Conservation (phyloP, 345 rosid genomes). For the Eucalyptus albens region DNA sequence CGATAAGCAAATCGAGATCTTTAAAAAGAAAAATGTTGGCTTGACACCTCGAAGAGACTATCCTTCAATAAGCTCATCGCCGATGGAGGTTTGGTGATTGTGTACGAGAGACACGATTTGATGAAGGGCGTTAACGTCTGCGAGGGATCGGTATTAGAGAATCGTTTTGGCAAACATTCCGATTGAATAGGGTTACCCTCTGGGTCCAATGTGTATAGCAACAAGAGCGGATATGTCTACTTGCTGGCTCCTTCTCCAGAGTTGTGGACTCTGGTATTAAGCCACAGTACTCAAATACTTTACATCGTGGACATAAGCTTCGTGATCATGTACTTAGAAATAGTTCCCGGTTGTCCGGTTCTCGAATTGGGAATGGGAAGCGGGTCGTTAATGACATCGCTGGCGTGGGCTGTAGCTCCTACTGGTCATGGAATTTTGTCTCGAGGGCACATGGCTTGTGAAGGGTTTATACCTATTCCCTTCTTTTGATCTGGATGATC, state of each 20-base stretch:
- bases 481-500: not conserved
- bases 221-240: constrained; percentile 3
- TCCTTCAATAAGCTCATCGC: constrained; percentile 39
- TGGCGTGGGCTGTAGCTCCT: constrained; percentile 85
- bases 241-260: constrained; percentile 83
- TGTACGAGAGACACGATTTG: constrained; percentile 64
- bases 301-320: constrained; percentile 89
- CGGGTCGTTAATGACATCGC: constrained; percentile 69
- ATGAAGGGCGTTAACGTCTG: constrained; percentile 69
- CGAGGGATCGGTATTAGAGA: constrained; percentile 45
- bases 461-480: not conserved
- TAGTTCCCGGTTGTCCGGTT: constrained; percentile 76
- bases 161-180: constrained; percentile 76
- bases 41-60: constrained; percentile 32
- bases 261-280: constrained; percentile 80
- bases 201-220: too few relatives aligned
- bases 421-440: constrained; percentile 29
- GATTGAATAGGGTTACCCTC: constrained; percentile 79
- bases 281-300: constrained; percentile 93
- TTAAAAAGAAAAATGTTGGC: constrained; percentile 28
- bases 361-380: constrained; percentile 91
- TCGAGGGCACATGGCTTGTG: not conserved
- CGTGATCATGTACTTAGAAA: constrained; percentile 58
- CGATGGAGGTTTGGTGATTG: constrained; percentile 66
- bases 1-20: not conserved